A percentile compares a stretch with the other conserved stretches of the same genome.
These are phyloP conservation scores for Entamoeba histolytica DNA, from an alignment of 208 protist genomes.

Conservation along the genomic window DNA sequence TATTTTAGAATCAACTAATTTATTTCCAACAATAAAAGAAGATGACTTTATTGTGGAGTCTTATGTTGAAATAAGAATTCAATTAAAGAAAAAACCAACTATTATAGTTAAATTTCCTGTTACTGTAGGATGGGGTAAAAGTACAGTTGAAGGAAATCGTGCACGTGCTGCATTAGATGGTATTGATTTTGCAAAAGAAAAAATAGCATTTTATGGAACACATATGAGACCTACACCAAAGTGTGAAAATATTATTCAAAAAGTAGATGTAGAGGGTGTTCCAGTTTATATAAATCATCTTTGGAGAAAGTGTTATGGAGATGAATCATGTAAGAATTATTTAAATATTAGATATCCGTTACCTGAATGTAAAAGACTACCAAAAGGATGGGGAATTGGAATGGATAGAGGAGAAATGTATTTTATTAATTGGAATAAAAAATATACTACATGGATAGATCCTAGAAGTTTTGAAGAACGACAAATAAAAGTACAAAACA, in stretches of 20 bases:
- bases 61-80: background rate
- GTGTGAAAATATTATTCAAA: background rate
- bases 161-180: background rate
- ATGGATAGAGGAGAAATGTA: background rate
- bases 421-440: background rate
- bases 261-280: background rate
- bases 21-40: background rate
- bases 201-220: background rate
- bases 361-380: background rate
- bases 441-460: background rate
- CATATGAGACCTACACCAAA: background rate
- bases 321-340: background rate
- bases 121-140: background rate
- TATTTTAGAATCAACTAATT: background rate
- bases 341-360: background rate
- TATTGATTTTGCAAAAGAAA: background rate
- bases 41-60: background rate
- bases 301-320: background rate
- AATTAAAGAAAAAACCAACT: background rate
- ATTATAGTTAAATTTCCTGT: background rate
- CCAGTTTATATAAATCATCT: background rate
- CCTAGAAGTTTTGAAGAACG: background rate
- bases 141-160: background rate
- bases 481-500: background rate
- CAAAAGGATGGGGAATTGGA: background rate